These are phyloP conservation scores for Auriscalpium vulgare DNA, from an alignment of 768 basidiomycete genomes.

Conservation along the genomic window DNA sequence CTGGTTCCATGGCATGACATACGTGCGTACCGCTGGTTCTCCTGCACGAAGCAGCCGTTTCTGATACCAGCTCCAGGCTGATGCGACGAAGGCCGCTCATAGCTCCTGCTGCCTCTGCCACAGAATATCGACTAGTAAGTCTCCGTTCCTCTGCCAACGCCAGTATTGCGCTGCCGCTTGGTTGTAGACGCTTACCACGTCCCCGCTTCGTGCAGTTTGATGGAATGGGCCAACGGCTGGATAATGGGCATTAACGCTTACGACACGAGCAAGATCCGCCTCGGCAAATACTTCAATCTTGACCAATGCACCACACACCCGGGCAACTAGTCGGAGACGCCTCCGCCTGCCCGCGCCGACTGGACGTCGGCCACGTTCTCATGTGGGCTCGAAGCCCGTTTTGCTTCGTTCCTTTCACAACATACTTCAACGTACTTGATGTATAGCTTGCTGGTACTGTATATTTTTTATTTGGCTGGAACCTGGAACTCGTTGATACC, in stretches of 20 bases:
- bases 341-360: neutral
- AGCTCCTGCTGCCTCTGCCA: slow-evolving; percentile 56
- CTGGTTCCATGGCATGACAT: slow-evolving; percentile 53
- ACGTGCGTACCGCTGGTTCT: slow-evolving; percentile 29
- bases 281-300: slow-evolving; percentile 68
- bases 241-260: slow-evolving; percentile 50
- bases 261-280: slow-evolving; percentile 24
- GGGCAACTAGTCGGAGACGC: neutral
- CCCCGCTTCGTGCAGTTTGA: slow-evolving; percentile 34
- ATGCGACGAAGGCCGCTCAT: slow-evolving; percentile 51
- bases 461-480: too few relatives aligned
- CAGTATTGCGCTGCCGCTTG: neutral
- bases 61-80: slow-evolving; percentile 23
- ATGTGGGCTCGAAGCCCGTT: neutral
- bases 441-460: too few relatives aligned
- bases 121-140: slow-evolving; percentile 84
- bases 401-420: too few relatives aligned
- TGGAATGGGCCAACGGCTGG: slow-evolving; percentile 72
- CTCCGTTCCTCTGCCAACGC: neutral
- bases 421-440: too few relatives aligned
- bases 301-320: slow-evolving; percentile 23
- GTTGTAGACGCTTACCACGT: too few relatives aligned
- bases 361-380: neutral
- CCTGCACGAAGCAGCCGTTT: neutral
- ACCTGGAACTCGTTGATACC: too few relatives aligned